Evolutionary conservation across 2,329 filamentous ascomycete species (phyloP).

Genomic region (Colletotrichum theobromicola): DNA sequence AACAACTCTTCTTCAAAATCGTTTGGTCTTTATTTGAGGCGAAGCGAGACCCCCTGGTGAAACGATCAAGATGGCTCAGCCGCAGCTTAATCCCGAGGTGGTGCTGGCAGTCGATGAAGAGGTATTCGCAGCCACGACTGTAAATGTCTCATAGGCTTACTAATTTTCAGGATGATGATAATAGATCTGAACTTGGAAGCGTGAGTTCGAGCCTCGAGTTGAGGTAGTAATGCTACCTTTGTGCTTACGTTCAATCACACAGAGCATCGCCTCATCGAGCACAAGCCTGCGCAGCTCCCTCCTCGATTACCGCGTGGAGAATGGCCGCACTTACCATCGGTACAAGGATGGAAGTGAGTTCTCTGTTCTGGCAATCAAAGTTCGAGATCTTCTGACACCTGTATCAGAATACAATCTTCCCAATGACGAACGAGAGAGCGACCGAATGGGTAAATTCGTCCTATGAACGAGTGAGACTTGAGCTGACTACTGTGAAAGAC

Average conservation of each 20-base stretch:
- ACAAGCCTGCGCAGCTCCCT: not conserved
- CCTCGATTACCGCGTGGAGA: not conserved
- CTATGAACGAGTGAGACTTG: rapidly evolving
- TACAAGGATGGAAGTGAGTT: not conserved
- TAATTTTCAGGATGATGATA: not conserved
- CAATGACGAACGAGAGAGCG: not conserved
- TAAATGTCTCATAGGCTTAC: not conserved
- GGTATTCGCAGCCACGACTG: not conserved
- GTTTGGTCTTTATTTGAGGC: not conserved
- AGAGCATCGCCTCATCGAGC: not conserved
- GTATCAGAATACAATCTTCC: not conserved
- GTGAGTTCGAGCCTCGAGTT: not conserved
- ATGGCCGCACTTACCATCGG: not conserved
- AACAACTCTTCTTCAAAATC: not conserved
- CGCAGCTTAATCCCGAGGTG: not conserved
- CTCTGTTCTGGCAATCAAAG: not conserved
- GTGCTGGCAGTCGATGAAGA: not conserved
- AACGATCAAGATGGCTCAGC: not conserved
- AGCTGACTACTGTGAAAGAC: not conserved
- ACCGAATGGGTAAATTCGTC: not conserved
- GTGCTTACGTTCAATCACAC: too few relatives aligned
- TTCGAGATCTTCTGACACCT: not conserved
- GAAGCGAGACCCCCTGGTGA: not conserved
- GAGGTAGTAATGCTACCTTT: too few relatives aligned
- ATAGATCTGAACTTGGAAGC: not conserved